These are phyloP conservation scores for Heliamphora exappendiculata DNA, from an alignment of 148 eudicot genomes.

Conservation along the genomic window DNA sequence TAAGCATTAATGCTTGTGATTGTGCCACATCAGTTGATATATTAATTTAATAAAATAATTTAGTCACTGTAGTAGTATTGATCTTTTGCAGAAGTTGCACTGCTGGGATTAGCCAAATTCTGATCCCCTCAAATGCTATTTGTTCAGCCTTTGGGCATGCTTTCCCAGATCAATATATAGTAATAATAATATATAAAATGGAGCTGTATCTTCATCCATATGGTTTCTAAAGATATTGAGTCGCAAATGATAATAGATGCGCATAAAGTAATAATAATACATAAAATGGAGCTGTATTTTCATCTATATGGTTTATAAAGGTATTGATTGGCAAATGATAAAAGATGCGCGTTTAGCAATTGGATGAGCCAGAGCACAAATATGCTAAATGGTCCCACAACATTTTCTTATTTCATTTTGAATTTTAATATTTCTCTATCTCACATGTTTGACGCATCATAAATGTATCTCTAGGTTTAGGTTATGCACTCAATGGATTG, in stretches of 20 bases:
- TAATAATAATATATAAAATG: neutral
- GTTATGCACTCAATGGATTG: neutral
- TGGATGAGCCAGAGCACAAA: neutral
- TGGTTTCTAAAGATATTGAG: neutral
- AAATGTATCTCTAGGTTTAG: neutral
- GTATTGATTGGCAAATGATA: neutral
- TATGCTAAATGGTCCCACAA: neutral
- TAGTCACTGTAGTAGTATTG: too few relatives aligned
- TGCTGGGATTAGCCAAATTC: neutral
- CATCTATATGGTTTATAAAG: neutral
- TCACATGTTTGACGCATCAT: neutral
- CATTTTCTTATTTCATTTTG: neutral
- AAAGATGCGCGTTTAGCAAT: neutral
- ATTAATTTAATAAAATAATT: too few relatives aligned
- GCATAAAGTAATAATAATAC: neutral
- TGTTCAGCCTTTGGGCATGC: neutral
- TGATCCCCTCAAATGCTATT: neutral
- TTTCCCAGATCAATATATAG: neutral
- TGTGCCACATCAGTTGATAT: too few relatives aligned
- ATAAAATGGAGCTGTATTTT: neutral
- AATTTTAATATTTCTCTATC: neutral
- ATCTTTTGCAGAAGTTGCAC: neutral
- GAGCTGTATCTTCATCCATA: neutral
- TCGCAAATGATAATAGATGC: neutral
- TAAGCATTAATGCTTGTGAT: too few relatives aligned